Evolutionary conservation across 352 stramenopile genomes (phyloP).

Genomic region (Phytopythium helicoides): DNA sequence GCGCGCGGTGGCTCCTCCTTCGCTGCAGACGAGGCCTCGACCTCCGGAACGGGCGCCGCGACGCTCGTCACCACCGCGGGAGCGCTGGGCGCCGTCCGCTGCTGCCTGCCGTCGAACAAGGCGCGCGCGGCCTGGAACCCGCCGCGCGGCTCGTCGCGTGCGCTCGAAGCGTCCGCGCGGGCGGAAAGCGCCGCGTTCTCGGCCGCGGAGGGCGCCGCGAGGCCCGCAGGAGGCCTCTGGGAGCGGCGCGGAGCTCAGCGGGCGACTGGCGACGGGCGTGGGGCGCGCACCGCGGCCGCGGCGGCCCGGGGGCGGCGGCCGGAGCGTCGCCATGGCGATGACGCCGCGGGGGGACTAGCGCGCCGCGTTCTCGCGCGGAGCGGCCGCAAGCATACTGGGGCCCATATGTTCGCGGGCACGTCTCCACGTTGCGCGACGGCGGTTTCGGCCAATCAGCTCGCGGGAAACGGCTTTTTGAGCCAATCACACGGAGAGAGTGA

Average conservation of each 20-base stretch:
- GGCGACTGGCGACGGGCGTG: slow-evolving; percentile 13
- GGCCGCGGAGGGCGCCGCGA: slow-evolving; percentile 3
- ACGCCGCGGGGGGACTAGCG: background rate
- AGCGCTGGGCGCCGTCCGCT: no score
- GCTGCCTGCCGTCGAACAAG: slow-evolving; percentile 25
- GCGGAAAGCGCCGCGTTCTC: background rate
- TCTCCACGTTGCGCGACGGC: background rate
- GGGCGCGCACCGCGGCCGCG: slow-evolving; percentile 15
- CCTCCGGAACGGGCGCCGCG: no score
- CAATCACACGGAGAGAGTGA: no score
- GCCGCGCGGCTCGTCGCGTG: slow-evolving; percentile 7
- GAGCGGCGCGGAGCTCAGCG: slow-evolving; percentile 1
- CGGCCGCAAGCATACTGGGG: background rate
- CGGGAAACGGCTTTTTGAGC: background rate
- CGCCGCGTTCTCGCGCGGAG: background rate
- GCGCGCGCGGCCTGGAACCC: slow-evolving; percentile 23
- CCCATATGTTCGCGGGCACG: slow-evolving; percentile 3
- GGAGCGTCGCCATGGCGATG: slow-evolving; percentile 31
- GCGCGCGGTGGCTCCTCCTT: no score
- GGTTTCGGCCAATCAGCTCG: no score
- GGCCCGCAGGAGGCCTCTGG: background rate
- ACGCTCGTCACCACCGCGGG: no score
- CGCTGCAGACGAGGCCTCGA: no score
- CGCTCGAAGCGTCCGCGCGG: background rate
- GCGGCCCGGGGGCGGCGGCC: slow-evolving; percentile 26